Base-by-base conservation (phyloP, 352 stramenopile species). In the Albugo laibachii region DNA sequence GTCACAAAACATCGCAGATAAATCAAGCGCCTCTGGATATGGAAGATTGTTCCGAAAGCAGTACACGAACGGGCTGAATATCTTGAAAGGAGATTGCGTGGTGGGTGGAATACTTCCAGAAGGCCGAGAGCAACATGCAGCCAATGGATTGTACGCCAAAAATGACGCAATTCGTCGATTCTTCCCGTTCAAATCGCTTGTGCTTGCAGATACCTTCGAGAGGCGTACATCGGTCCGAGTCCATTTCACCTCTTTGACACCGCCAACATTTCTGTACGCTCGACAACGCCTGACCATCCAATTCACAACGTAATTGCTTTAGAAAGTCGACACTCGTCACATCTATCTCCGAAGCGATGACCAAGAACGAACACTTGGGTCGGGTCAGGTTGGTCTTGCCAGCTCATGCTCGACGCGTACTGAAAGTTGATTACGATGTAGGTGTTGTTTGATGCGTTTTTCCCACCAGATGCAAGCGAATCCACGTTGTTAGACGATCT, bases 291-390 rank as follows among this genome's bases (percentile, higher is more conserved):
- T 47, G 40, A 34, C 36, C 14, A 41, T 20, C 31, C 21, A 27
- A 18, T 40, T 39, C 2, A 20, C 24, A 31, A 31, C n/a, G n/a
- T 36, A 8, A 0, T 6, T 43, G 8, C 11, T 15, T 6, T 52
- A 54, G n/a, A 19, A 15, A 5, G 8, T 52, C 38, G 38, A 43
- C 8, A 24, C 38, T 43, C 16, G 20, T 16, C 37, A 5, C 15
- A 11, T 11, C 13, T 12, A 1, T 19, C 11, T 20, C 13, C 13
- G 1, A 16, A 87, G 74, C 52, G 77, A 91, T 42, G 77, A 91
- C 51, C 62, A 91, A 56, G 77, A 91, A 51, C 68, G 77, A 11
- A 91, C 77, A 12, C 52, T 91, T 5, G 77, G 77, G 4, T 91
- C 77, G n/a, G 77, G 77, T 12, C 77, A 91, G 44, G 46, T 49